phyloP scores from a whole-genome alignment of 2,329 filamentous ascomycete genomes.

The Talaromyces rugulosus region DNA sequence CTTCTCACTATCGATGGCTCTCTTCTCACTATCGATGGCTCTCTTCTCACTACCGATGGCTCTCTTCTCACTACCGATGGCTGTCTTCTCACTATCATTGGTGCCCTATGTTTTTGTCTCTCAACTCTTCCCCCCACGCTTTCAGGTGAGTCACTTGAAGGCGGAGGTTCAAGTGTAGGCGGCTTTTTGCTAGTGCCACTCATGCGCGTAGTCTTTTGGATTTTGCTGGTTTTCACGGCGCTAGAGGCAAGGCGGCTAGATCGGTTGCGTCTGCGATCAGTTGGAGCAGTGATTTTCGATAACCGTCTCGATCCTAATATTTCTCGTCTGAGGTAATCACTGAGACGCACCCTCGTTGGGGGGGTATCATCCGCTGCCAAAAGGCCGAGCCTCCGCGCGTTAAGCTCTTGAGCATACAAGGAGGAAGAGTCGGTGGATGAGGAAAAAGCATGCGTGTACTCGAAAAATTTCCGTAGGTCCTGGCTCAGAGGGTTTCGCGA shows the following conservation, averaged over 20 bases:
- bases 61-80: no score
- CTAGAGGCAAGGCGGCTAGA: background rate
- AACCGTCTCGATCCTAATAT: background rate
- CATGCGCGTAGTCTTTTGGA: background rate
- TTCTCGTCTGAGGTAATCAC: no score
- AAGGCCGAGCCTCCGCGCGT: background rate
- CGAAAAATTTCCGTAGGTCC: slow-evolving; percentile 15
- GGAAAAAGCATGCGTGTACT: slow-evolving; percentile 15
- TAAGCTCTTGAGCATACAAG: background rate
- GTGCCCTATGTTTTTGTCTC: background rate
- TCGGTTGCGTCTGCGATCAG: background rate
- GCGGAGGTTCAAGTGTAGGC: background rate
- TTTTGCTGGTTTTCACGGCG: background rate
- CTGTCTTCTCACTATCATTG: background rate
- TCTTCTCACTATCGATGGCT: background rate
- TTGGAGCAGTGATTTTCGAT: background rate
- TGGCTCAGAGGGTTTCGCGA: slow-evolving; percentile 20
- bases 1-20: background rate
- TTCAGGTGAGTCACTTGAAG: background rate
- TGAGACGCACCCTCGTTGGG: no score
- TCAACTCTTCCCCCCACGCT: background rate
- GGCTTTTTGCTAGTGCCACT: background rate
- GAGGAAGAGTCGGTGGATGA: background rate
- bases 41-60: background rate
- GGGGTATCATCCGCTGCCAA: background rate